Conservation (phyloP, 495 filamentous ascomycete species). For the Penicillium lividum region DNA sequence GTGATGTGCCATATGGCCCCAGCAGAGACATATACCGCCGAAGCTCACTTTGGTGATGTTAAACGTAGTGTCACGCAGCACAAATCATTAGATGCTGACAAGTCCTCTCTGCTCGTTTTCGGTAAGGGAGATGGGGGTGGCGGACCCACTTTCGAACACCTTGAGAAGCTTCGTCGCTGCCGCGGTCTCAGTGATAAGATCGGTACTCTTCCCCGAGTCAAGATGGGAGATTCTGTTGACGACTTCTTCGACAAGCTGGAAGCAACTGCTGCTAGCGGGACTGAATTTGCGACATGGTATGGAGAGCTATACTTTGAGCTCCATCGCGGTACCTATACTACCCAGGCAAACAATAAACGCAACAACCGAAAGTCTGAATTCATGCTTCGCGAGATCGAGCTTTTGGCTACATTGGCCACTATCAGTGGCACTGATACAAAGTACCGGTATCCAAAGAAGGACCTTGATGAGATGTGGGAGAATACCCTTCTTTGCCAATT, state of each 20-base stretch:
- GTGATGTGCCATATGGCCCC: slow-evolving; percentile 98
- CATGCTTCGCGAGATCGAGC: slow-evolving; percentile 82
- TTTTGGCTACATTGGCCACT: slow-evolving; percentile 83
- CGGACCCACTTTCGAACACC: slow-evolving; percentile 87
- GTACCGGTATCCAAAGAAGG: slow-evolving; percentile 89
- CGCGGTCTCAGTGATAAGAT: slow-evolving; percentile 88
- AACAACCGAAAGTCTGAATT: slow-evolving; percentile 88
- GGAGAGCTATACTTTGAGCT: slow-evolving; percentile 98
- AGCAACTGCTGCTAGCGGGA: slow-evolving; percentile 66
- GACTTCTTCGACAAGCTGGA: slow-evolving; percentile 90
- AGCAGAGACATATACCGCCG: slow-evolving; percentile 89
- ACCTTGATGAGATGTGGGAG: slow-evolving; percentile 95
- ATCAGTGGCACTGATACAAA: slow-evolving; percentile 53
- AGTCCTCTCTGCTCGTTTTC: slow-evolving; percentile 85
- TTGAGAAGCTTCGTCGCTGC: slow-evolving; percentile 94
- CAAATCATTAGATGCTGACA: slow-evolving; percentile 90
- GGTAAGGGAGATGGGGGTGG: slow-evolving; percentile 96
- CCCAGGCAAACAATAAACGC: slow-evolving; percentile 93
- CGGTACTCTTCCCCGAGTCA: slow-evolving; percentile 79
- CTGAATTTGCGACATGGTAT: slow-evolving; percentile 92
- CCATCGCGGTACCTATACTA: slow-evolving; percentile 95
- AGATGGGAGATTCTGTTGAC: slow-evolving; percentile 91
- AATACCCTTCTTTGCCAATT: slow-evolving; percentile 84
- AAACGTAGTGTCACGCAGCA: slow-evolving; percentile 88
- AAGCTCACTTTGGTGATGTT: slow-evolving; percentile 94